Base-by-base conservation (phyloP, 805 yeast genomes). In the Yarrowia hollandica region DNA sequence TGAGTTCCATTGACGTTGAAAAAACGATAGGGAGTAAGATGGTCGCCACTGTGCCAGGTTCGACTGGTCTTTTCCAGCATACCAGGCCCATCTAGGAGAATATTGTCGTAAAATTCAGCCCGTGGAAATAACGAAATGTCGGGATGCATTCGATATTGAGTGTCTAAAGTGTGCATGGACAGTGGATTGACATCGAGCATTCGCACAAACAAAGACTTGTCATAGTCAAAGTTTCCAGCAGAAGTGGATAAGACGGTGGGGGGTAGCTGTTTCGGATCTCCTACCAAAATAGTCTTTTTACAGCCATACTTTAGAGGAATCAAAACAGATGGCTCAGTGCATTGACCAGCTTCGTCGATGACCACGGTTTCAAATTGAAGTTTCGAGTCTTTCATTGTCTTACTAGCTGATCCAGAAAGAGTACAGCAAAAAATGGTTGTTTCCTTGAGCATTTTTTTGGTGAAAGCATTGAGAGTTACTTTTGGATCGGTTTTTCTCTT, bases 91-190 rank as follows among this genome's bases (percentile, higher is more conserved):
- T 41, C 48, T 19, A 18, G 15, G 22, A 41, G 22, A 25, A 41
- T 18, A 15, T 26, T 26, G 48, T 18, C 48, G 22, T 26, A 41
- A 4, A 41, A 41, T 6, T 6, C 4, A 15, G 22, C 22, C 26
- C 48, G 8, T 1, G 48, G 48, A 4, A 41, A 41, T n/a, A 26
- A 3, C 3, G 48, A 41, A 26, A 41, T 26, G 16, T 41, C 15
- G 5, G 48, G 48, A 18, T 41, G 48, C 48, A 41, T 41, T 16
- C 48, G n/a, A 9, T 41, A 41, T 33, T 41, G 48, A 4, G 22
- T 26, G 22, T 41, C 48, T 1, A 41, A 16, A 12, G 33, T 41
- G 23, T 41, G 48, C 33, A 41, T 41, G 22, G 48, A 15, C 5
- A 18, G 16, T 5, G 48, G 48, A 7, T 41, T 14, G 7, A 16